These are phyloP conservation scores for Samsoniella hepiali DNA, from an alignment of 2,329 filamentous ascomycete species.

Conservation along the genomic window DNA sequence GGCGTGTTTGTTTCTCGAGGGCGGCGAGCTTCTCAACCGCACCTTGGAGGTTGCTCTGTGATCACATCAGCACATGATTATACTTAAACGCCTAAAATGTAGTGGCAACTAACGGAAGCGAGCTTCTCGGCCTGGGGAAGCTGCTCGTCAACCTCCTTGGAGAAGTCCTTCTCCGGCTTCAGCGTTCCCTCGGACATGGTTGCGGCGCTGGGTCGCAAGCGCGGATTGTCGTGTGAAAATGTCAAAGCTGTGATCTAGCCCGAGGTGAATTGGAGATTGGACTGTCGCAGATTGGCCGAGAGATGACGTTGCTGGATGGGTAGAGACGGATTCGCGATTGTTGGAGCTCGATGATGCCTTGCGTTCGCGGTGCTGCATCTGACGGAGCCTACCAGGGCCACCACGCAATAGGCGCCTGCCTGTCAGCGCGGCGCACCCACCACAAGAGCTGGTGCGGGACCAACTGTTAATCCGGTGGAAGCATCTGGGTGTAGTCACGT, in stretches of 20 bases:
- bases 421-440: constrained; percentile 12
- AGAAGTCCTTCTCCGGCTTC: constrained; percentile 98
- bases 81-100: constrained; percentile 20
- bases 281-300: background rate
- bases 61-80: background rate
- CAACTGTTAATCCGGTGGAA: constrained; percentile 17
- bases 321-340: background rate
- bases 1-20: constrained; percentile 95
- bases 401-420: constrained; percentile 18
- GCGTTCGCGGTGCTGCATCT: constrained; percentile 4
- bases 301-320: background rate
- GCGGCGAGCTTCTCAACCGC: constrained; percentile 90
- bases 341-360: constrained; percentile 15
- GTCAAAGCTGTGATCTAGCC: background rate
- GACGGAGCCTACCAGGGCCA: constrained; percentile 14
- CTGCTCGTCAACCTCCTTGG: constrained; percentile 89
- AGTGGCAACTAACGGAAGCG: constrained; percentile 66
- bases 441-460: constrained; percentile 8
- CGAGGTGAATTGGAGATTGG: background rate
- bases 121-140: constrained; percentile 88
- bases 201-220: constrained; percentile 20
- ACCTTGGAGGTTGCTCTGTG: constrained; percentile 70
- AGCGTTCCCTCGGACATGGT: constrained; percentile 77
- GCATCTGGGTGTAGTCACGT: constrained; percentile 9
- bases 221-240: background rate